Percentiles rank a stretch among this genome's conserved stretches.
phyloP scores from a whole-genome alignment of 768 basidiomycete species.

The Boletus sp. region DNA sequence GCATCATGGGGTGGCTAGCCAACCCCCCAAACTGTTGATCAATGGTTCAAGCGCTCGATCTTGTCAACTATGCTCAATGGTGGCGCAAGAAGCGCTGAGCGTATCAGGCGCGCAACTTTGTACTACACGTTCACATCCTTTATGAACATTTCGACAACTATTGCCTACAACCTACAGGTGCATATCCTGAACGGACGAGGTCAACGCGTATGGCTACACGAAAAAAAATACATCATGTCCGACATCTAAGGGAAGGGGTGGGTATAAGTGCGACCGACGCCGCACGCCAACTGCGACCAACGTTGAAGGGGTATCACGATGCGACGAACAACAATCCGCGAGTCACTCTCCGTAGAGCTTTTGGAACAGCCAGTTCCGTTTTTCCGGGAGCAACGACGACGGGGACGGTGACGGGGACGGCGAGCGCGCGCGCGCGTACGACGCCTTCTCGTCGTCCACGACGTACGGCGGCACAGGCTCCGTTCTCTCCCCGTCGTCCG shows the following conservation, averaged over 20 bases:
- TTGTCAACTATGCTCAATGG: not conserved
- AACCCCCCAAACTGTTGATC: not conserved
- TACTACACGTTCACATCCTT: not conserved
- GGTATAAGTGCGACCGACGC: not conserved
- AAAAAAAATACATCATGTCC: not conserved
- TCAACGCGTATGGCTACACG: constrained; percentile 5
- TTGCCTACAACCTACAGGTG: not conserved
- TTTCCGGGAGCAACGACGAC: not conserved
- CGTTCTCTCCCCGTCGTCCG: constrained; percentile 3
- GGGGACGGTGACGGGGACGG: not conserved
- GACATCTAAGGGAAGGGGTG: not conserved
- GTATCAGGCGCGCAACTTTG: too few species aligned
- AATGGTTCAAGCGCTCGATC: too few species aligned
- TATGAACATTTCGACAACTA: not conserved
- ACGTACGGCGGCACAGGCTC: constrained; percentile 40
- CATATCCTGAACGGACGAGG: not conserved
- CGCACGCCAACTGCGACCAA: not conserved
- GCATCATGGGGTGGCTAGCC: not conserved
- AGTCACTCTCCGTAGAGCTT: constrained; percentile 3
- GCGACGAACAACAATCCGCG: not conserved
- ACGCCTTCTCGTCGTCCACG: constrained; percentile 15
- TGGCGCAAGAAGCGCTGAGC: not conserved
- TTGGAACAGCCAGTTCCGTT: constrained; percentile 17
- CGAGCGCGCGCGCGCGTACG: not conserved
- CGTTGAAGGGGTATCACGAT: not conserved